phyloP scores from a whole-genome alignment of 225 moss, liverwort and hornwort genomes.

The Ulota crispa region DNA sequence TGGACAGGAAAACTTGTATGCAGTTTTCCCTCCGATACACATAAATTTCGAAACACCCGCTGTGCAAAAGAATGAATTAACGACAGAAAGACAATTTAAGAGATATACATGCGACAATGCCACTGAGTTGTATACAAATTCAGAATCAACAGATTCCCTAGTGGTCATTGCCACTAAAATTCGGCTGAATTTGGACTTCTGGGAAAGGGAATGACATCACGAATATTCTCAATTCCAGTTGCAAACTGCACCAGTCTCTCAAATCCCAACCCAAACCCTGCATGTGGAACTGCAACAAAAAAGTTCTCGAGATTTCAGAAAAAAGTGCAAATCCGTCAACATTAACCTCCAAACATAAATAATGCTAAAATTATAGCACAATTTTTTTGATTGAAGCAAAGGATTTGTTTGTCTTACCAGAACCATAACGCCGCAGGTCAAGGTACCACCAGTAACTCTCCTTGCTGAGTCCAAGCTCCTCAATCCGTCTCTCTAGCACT shows the following conservation, averaged over 20 bases:
- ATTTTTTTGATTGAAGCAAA: background rate
- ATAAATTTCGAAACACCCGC: slow-evolving; percentile 1
- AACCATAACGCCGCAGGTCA: slow-evolving; percentile 88
- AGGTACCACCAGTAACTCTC: slow-evolving; percentile 99
- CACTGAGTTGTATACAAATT: slow-evolving; percentile 17
- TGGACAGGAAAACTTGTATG: background rate
- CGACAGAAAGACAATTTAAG: background rate
- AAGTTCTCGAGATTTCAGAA: background rate
- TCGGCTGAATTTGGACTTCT: slow-evolving; percentile 94
- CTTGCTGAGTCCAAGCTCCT: slow-evolving; percentile 80
- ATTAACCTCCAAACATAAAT: background rate
- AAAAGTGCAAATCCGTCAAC: background rate
- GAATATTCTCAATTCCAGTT: slow-evolving; percentile 94
- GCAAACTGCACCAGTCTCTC: slow-evolving; percentile 97
- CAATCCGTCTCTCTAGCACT: slow-evolving; percentile 73
- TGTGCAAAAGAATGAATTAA: slow-evolving; percentile 32
- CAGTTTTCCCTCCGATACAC: background rate
- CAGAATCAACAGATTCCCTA: background rate
- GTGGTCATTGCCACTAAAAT: slow-evolving; percentile 44
- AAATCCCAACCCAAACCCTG: slow-evolving; percentile 96
- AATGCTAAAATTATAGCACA: background rate
- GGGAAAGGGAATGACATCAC: slow-evolving; percentile 96
- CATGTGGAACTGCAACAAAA: slow-evolving; percentile 78
- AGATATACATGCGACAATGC: slow-evolving; percentile 30
- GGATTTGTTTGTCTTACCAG: slow-evolving; percentile 43